Evolutionary conservation across 2,329 filamentous ascomycete genomes (phyloP), one percentile per base, ranked within the genome.

Genomic region (Alternaria arborescens): DNA sequence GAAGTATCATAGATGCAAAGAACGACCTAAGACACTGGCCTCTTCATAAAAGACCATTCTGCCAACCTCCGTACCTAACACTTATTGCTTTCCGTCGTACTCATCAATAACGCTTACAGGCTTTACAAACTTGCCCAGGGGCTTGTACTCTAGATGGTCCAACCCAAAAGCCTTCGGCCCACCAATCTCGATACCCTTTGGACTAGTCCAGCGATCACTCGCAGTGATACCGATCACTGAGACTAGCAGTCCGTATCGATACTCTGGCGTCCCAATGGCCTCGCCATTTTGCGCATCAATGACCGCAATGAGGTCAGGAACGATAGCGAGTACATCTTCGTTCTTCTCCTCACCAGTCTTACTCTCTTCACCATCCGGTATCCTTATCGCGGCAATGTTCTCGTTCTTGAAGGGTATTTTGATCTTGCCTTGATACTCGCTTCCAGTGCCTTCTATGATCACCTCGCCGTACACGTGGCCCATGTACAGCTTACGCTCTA

Each of bases 401-500:
- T 92, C 89, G 74, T 91, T 91, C 78, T 91, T 91, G 80, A 91
- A 91, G 0, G 89, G 88, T 50, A 91, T 88, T 71, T 86, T 88
- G 71, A 90, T 77, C 30, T 73, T 78, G 0, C 87, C 87, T 7
- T 67, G 32, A 41, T 70, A 73, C 24, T 62, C 57, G 3, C 62
- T 52, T 38, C 70, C 66, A 1, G 67, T 68, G 3, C 76, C 75
- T 43, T 79, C 78, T 34, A 81, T 72, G 11, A 81, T 75, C 34
- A 81, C 75, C 55, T 80, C 78, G 11, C 80, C 79, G 46, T 81
- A 81, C 3, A 78, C 71, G 75, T 81, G 65, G 65, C 82, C 73
- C 78, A 81, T 68, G 71, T 80, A 61, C 42, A 79, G 58, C 18
- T 74, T 78, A 6, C 81, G 74, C 42, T 79, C 77, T 2, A 82